phyloP scores from a whole-genome alignment of 768 basidiomycete species.

The Mycena albidolilacea region DNA sequence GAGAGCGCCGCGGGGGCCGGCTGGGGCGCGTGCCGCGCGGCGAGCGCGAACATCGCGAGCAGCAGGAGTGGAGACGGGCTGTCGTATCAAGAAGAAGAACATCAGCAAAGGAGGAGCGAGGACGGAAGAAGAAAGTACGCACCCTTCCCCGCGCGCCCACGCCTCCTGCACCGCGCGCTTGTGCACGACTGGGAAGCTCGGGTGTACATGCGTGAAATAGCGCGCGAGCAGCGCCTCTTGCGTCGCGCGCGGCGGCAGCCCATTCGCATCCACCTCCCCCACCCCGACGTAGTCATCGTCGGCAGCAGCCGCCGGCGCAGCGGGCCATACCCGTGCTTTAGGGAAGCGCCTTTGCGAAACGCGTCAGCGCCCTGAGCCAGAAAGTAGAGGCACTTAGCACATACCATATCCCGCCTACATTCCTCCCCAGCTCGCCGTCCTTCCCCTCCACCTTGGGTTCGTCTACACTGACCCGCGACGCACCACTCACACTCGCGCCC shows the following conservation, averaged over 20 bases:
- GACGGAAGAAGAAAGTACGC: constrained; percentile 30
- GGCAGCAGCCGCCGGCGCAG: constrained; percentile 49
- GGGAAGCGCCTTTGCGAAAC: constrained; percentile 78
- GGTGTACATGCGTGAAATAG: constrained; percentile 89
- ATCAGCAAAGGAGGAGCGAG: constrained; percentile 15
- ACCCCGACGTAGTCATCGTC: constrained; percentile 47
- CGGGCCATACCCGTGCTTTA: constrained; percentile 92
- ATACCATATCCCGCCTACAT: constrained; percentile 84
- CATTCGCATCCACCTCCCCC: constrained; percentile 54
- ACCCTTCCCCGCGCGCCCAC: constrained; percentile 56
- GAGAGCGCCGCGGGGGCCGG: constrained; percentile 53
- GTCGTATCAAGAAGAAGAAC: constrained; percentile 53
- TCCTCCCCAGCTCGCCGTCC: constrained; percentile 71
- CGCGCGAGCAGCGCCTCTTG: constrained; percentile 82
- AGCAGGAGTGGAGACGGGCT: constrained; percentile 77
- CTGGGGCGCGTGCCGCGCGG: constrained; percentile 76
- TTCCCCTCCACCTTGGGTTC: constrained; percentile 55
- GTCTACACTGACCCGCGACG: constrained; percentile 44
- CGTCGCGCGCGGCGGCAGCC: constrained; percentile 68
- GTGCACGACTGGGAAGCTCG: constrained; percentile 83
- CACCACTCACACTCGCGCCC: constrained; percentile 57
- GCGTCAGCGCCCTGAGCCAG: constrained; percentile 7
- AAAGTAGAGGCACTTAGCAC: constrained; percentile 42
- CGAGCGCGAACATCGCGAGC: constrained; percentile 87
- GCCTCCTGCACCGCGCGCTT: constrained; percentile 78